phyloP scores from a whole-genome alignment of 176 grass and related monocot genomes.

The Puya raimondii region DNA sequence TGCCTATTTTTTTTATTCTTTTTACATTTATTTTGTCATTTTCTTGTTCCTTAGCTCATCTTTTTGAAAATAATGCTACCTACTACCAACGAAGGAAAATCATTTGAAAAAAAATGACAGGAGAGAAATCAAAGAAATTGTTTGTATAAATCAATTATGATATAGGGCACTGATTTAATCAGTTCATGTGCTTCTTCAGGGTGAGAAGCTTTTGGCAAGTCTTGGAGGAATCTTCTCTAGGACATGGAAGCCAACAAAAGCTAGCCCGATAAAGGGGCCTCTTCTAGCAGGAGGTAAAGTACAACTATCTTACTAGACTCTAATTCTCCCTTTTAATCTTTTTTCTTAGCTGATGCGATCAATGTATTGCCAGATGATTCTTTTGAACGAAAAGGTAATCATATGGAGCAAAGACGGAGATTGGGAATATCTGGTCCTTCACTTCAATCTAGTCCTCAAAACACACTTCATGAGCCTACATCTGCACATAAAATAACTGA shows the following conservation, averaged over 20 bases:
- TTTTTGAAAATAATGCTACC: background rate
- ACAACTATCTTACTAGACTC: background rate
- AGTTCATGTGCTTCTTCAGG: constrained; percentile 34
- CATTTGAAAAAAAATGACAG: too few species aligned
- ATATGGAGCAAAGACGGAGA: constrained; percentile 68
- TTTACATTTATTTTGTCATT: background rate
- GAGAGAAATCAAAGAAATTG: too few species aligned
- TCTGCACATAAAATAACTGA: constrained; percentile 61
- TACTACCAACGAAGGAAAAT: background rate
- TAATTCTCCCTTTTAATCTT: background rate
- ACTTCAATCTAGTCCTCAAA: constrained; percentile 28
- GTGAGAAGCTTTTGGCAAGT: constrained; percentile 87
- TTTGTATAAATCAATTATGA: too few species aligned
- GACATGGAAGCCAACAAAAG: constrained; percentile 86
- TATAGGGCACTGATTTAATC: background rate
- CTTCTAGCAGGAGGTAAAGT: constrained; percentile 55
- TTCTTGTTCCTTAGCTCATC: background rate
- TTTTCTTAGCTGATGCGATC: constrained; percentile 12
- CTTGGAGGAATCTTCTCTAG: constrained; percentile 90
- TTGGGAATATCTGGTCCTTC: constrained; percentile 41
- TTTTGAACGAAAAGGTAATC: constrained; percentile 55
- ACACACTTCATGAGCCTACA: constrained; percentile 35
- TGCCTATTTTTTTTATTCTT: constrained; percentile 5
- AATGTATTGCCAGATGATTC: constrained; percentile 54
- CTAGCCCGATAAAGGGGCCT: constrained; percentile 66